Evolutionary conservation across 352 stramenopile species (phyloP), one percentile per base, ranked within the genome.

Genomic region (Globisporangium heterothallicum): DNA sequence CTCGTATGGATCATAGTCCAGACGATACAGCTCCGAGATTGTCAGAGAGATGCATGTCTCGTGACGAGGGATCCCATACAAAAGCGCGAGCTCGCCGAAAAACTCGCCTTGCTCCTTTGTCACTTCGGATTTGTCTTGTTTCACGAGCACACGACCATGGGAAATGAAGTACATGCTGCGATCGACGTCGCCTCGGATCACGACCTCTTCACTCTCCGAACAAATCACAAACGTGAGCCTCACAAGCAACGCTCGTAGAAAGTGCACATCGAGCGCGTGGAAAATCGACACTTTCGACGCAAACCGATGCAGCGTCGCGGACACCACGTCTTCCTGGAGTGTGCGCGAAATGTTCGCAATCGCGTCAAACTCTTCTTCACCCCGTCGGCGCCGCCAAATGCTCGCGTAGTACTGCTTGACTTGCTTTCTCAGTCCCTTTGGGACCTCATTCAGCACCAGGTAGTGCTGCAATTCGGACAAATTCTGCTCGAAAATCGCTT

Each of bases 161-260:
- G 75, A 65, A 43, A 92, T 88, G 29, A 92, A 88, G 48, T 90
- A 90, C 81, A 92, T 88, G 35, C 62, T 82, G 14, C 75, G 73
- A 26, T 90, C 78, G 46, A 90, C 78, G 58, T 92, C 81, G 1
- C 81, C 79, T 4, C 62, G 56, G n/a, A 84, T 79, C 45, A 87
- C 75, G 32, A 89, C 66, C 29, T 87, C 74, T 46, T 87, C 76
- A 13, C 67, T 71, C 43, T 85, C 76, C 10, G 70, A 78, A 55
- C 72, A 87, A 9, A 87, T 61, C 0, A 89, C 71, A 38, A 80
- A 86, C 32, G 81, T 68, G 9, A 89, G 58, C 8, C 65, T 66
- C 8, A 76, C 65, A 0, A 89, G 61, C 30, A 89, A 43, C 6
- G 72, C 71, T 6, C 76, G 74, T 19, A 89, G 25, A 19, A 89